Conservation (phyloP, 1,139 yeast genomes). For the Hemisphaericaspora subhashii region DNA sequence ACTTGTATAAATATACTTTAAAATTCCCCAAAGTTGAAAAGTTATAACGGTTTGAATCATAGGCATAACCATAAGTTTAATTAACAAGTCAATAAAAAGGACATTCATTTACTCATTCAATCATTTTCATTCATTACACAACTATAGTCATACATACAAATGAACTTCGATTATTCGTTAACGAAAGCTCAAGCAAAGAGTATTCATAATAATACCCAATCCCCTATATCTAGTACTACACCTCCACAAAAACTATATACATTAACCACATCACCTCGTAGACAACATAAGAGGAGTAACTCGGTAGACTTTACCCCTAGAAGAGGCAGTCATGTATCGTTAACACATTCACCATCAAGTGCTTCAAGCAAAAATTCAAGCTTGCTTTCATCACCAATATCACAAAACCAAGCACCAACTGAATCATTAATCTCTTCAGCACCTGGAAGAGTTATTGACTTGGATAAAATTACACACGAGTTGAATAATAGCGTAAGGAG, state of each 20-base stretch:
- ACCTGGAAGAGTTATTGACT: slow-evolving; percentile 16
- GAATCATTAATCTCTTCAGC: background rate
- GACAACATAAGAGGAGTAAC: background rate
- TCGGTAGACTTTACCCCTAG: slow-evolving; percentile 2
- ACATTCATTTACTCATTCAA: background rate
- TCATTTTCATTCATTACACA: background rate
- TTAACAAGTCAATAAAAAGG: too few species aligned
- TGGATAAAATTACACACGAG: slow-evolving; percentile 20
- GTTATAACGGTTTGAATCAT: too few species aligned
- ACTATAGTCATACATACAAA: background rate
- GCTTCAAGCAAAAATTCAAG: slow-evolving; percentile 7
- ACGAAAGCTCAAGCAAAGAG: slow-evolving; percentile 8
- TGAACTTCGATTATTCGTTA: slow-evolving; percentile 10
- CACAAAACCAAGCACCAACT: background rate
- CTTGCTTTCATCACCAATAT: slow-evolving; percentile 16
- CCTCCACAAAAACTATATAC: background rate
- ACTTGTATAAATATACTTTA: too few species aligned
- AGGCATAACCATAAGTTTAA: too few species aligned
- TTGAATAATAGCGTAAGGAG: slow-evolving; percentile 13
- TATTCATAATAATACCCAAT: slow-evolving; percentile 4
- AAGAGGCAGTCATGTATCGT: background rate
- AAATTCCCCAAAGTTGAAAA: too few species aligned
- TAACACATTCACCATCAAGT: background rate
- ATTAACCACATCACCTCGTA: background rate
- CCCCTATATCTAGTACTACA: background rate